A percentile compares a stretch with the other conserved stretches of the same genome.
phyloP scores from a whole-genome alignment of 371 early-diverging fungal species.

The Mucor sp. region DNA sequence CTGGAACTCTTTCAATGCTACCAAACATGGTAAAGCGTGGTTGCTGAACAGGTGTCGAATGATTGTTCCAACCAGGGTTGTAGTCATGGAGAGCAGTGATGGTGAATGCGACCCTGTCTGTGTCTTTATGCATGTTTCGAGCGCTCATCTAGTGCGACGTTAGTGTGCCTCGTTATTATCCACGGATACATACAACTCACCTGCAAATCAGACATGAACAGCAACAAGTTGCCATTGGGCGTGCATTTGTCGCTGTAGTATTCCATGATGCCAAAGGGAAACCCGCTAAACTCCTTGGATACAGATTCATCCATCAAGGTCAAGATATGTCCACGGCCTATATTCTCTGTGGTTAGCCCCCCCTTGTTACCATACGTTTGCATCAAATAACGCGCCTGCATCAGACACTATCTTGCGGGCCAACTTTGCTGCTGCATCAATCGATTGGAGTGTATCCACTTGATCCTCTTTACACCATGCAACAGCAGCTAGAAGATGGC shows the following conservation, averaged over 20 bases:
- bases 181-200: background rate
- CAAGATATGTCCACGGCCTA: constrained; percentile 8
- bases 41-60: constrained; percentile 42
- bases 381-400: constrained; percentile 15
- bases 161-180: background rate
- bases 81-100: constrained; percentile 37
- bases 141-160: constrained; percentile 34
- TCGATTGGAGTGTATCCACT: constrained; percentile 12
- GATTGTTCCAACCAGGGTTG: constrained; percentile 27
- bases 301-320: constrained; percentile 40
- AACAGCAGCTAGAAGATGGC: background rate
- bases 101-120: constrained; percentile 31
- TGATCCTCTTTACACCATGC: background rate
- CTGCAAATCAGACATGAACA: constrained; percentile 57
- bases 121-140: constrained; percentile 33
- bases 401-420: constrained; percentile 31
- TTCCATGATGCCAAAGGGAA: constrained; percentile 60
- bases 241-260: constrained; percentile 54
- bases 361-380: background rate
- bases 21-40: constrained; percentile 58
- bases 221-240: constrained; percentile 44
- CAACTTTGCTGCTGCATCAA: constrained; percentile 26
- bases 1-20: constrained; percentile 31
- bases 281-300: constrained; percentile 42
- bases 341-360: background rate